phyloP scores from a whole-genome alignment of 352 stramenopile genomes.

The Thalassiosira livingstoniorum region DNA sequence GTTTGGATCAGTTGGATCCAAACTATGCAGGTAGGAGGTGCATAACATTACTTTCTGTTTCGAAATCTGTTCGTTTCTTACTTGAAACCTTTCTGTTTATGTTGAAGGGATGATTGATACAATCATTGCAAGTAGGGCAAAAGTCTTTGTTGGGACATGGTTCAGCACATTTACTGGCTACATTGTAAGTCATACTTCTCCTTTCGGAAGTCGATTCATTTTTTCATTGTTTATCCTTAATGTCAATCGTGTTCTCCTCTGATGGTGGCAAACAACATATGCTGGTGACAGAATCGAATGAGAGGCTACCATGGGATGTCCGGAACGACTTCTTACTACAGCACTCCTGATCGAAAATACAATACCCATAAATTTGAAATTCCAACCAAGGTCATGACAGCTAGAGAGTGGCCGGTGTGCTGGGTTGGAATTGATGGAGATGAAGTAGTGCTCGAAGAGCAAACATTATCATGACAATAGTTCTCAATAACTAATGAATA shows the following conservation, averaged over 20 bases:
- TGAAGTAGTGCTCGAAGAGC: conserved; percentile 52
- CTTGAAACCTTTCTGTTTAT: neutral
- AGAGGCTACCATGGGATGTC: conserved; percentile 83
- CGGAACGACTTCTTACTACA: conserved; percentile 75
- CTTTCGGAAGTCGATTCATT: neutral
- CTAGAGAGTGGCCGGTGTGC: conserved; percentile 72
- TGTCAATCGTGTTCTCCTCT: conserved; percentile 21
- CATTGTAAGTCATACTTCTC: conserved; percentile 60
- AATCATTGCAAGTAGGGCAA: conserved; percentile 82
- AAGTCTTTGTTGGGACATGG: conserved; percentile 86
- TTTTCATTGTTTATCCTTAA: neutral
- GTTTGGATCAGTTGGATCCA: conserved; percentile 76
- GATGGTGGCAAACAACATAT: conserved; percentile 7
- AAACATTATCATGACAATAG: neutral
- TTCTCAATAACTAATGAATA: too few relatives aligned
- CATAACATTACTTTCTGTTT: neutral
- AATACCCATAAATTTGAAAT: conserved; percentile 66
- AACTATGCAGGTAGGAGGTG: conserved; percentile 66
- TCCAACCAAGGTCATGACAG: conserved; percentile 59
- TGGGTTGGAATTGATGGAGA: conserved; percentile 80
- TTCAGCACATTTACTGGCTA: conserved; percentile 88
- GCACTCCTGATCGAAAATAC: conserved; percentile 53
- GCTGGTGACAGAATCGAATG: conserved; percentile 84
- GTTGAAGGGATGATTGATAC: conserved; percentile 87
- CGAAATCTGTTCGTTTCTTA: neutral